Evolutionary conservation across 2,329 filamentous ascomycete genomes (phyloP).

Genomic region (Curvularia lunata): DNA sequence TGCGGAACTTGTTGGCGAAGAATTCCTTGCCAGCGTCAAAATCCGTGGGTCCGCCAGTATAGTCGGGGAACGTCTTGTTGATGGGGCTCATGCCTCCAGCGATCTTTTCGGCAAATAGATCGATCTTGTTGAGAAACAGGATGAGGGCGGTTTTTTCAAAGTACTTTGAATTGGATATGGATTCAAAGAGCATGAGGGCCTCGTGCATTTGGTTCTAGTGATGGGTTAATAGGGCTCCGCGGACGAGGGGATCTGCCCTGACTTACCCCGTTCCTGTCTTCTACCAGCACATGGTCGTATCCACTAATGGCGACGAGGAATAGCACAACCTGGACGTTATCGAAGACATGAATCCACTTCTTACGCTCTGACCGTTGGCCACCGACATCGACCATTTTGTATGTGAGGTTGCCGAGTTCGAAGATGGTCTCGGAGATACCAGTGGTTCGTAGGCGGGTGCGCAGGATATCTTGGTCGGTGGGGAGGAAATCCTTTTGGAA

Average conservation of each 20-base stretch:
- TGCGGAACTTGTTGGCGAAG: conserved; percentile 59
- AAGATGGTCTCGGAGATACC: conserved; percentile 96
- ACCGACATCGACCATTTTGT: conserved; percentile 97
- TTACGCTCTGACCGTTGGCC: conserved; percentile 95
- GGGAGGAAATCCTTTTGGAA: conserved; percentile 78
- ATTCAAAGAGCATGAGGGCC: conserved; percentile 61
- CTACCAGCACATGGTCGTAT: conserved; percentile 94
- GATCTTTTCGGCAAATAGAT: conserved; percentile 60
- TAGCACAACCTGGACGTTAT: conserved; percentile 88
- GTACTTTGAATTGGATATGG: conserved; percentile 60
- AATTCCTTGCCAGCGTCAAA: conserved; percentile 58
- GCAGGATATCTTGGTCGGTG: conserved; percentile 91
- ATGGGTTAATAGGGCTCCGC: conserved; percentile 15
- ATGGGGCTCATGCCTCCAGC: conserved; percentile 55
- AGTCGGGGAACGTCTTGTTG: conserved; percentile 58
- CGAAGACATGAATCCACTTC: conserved; percentile 99
- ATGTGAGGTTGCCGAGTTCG: conserved; percentile 87
- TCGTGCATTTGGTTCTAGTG: conserved; percentile 62
- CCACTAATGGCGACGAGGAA: conserved; percentile 96
- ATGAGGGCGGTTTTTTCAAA: conserved; percentile 60
- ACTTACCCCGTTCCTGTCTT: conserved; percentile 93
- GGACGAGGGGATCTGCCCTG: not conserved
- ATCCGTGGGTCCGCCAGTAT: conserved; percentile 52
- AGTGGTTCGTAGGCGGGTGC: conserved; percentile 87
- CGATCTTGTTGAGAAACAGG: conserved; percentile 62